These are phyloP conservation scores for Exophiala alcalophila DNA, from an alignment of 2,329 filamentous ascomycete species.

Conservation along the genomic window DNA sequence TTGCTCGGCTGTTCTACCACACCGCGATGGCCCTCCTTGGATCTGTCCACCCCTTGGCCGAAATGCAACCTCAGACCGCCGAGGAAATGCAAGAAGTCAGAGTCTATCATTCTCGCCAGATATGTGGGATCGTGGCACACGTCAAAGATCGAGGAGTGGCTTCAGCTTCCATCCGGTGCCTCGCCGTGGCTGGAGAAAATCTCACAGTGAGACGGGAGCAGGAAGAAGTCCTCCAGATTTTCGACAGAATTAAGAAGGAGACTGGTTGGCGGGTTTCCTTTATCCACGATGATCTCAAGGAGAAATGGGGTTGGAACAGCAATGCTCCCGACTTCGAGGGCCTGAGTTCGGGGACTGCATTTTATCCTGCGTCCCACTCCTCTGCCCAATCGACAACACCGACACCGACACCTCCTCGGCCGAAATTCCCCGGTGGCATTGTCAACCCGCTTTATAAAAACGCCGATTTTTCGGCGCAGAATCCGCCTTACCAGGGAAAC, in stretches of 20 bases:
- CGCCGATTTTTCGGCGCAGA: slow-evolving; percentile 72
- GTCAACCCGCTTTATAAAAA: slow-evolving; percentile 68
- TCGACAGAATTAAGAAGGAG: slow-evolving; percentile 70
- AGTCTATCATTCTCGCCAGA: slow-evolving; percentile 72
- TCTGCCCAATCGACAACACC: slow-evolving; percentile 11
- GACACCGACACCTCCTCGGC: slow-evolving; percentile 31
- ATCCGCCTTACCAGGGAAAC: slow-evolving; percentile 77
- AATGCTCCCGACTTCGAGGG: slow-evolving; percentile 37
- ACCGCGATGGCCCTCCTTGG: slow-evolving; percentile 77
- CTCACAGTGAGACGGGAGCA: slow-evolving; percentile 69
- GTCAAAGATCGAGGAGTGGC: slow-evolving; percentile 76
- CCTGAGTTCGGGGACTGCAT: slow-evolving; percentile 33
- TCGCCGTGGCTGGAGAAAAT: slow-evolving; percentile 73
- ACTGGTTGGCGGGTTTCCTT: slow-evolving; percentile 76
- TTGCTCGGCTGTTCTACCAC: slow-evolving; percentile 85
- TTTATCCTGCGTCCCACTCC: slow-evolving; percentile 28
- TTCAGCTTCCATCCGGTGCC: slow-evolving; percentile 72
- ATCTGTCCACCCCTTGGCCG: slow-evolving; percentile 65
- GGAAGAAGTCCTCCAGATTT: slow-evolving; percentile 73
- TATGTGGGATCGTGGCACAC: slow-evolving; percentile 86
- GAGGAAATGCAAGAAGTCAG: slow-evolving; percentile 69
- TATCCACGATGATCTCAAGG: slow-evolving; percentile 69
- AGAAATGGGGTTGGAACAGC: slow-evolving; percentile 71
- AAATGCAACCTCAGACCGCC: slow-evolving; percentile 56
- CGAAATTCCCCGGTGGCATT: slow-evolving; percentile 46